These are phyloP conservation scores for Calamus simplicifolius DNA, from an alignment of 176 grass and related monocot species.

Conservation along the genomic window DNA sequence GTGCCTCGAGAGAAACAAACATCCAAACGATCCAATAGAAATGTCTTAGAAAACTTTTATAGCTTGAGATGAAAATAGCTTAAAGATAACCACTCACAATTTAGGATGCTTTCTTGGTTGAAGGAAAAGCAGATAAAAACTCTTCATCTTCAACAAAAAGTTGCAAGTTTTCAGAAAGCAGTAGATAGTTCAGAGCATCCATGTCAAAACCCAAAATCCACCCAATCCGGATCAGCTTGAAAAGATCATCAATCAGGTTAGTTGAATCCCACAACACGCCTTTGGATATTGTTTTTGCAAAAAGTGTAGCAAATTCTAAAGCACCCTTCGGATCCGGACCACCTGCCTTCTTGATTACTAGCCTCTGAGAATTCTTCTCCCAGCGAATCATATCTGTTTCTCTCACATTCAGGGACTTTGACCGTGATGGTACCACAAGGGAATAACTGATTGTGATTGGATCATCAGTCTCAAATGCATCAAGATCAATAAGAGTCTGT, in stretches of 20 bases:
- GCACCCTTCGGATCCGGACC: slow-evolving; percentile 12
- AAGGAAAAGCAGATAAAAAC: slow-evolving; percentile 20
- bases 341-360: slow-evolving; percentile 17
- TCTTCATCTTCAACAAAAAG: slow-evolving; percentile 38
- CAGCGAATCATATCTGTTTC: slow-evolving; percentile 37
- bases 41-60: too few species aligned
- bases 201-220: slow-evolving; percentile 48
- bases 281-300: slow-evolving; percentile 41
- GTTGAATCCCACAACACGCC: slow-evolving; percentile 53
- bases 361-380: slow-evolving; percentile 38
- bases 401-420: slow-evolving; percentile 14
- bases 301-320: slow-evolving; percentile 43
- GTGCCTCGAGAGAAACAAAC: too few species aligned
- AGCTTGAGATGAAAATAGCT: too few species aligned
- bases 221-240: slow-evolving; percentile 39
- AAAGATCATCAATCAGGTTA: slow-evolving; percentile 33
- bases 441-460: slow-evolving; percentile 40
- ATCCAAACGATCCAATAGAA: too few species aligned
- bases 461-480: slow-evolving; percentile 24
- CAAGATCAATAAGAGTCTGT: slow-evolving; percentile 27
- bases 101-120: too few species aligned
- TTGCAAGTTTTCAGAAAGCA: slow-evolving; percentile 68
- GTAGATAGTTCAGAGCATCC: slow-evolving; percentile 12
- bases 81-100: too few species aligned
- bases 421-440: slow-evolving; percentile 23